Base-by-base conservation (phyloP, 192 early-diverging fungal genomes). In the Jimgerdemannia lactiflua region DNA sequence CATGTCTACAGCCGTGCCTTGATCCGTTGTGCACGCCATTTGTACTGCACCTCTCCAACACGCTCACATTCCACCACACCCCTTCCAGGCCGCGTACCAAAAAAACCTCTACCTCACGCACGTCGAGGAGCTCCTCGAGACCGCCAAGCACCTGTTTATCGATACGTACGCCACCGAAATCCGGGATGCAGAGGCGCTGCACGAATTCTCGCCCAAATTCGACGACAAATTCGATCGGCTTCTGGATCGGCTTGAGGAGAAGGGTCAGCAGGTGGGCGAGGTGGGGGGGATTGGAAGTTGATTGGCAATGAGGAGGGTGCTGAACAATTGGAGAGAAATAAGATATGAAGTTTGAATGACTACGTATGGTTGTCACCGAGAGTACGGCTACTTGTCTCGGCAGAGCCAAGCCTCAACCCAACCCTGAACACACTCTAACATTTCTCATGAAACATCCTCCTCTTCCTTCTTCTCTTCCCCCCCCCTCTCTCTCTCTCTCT, bases 31-130 rank as follows among this genome's bases (percentile, higher is more conserved):
- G 29, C 1, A 1, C 29, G 29, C 29, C 29, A 29, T 29, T 29
- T 29, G 29, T 29, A 29, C 29, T 29, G 29, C 29, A 29, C 1
- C 29, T 29, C 29, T 29, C 29, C 29, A 29, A 29, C 29, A 29
- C 29, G 29, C 29, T 29, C 29, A 29, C 29, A 59, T 59, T 59
- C 14, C 49, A 11, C 49, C 49, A 59, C 14, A 59, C 14, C 49
- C 49, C 64, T 20, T 74, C 9, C 74, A 92, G 91, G 92, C 91
- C 39, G 95, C 93, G 4, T 96, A 95, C 76, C 93, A 94, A 73
- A 96, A 95, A 83, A 91, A 94, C 2, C 89, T 96, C 6, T 92
- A 93, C 73, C 87, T 98, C 8, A 82, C 92, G 3, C 96, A 96
- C 75, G 86, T 96, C 65, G 93, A 95, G 68, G 94, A 95, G 67